Conservation (phyloP, 2,329 filamentous ascomycete genomes). For the Aspergillus tamarii region DNA sequence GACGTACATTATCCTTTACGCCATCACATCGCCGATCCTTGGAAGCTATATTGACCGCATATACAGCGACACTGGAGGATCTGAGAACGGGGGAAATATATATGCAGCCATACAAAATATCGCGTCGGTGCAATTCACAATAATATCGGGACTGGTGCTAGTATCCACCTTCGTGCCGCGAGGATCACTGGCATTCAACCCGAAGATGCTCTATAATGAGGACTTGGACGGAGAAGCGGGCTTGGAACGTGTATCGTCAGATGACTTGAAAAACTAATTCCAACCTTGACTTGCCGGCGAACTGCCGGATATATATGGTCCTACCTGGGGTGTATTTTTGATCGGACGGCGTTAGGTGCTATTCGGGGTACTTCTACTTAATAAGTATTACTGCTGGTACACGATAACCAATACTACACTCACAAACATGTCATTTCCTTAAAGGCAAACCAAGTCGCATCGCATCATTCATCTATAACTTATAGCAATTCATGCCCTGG, state of each 20-base stretch:
- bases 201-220: slow-evolving; percentile 16
- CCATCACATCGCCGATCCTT: slow-evolving; percentile 19
- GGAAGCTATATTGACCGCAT: slow-evolving; percentile 23
- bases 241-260: slow-evolving; percentile 12
- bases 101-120: slow-evolving; percentile 18
- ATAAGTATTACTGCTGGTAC: neutral
- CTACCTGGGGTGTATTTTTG: neutral
- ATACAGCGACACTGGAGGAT: slow-evolving; percentile 16
- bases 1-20: slow-evolving; percentile 19
- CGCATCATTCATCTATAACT: neutral
- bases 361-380: neutral
- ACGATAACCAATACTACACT: neutral
- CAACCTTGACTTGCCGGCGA: neutral
- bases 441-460: neutral
- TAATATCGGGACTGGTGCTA: slow-evolving; percentile 16
- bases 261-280: slow-evolving; percentile 6
- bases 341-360: neutral
- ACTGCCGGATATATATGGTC: neutral
- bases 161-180: slow-evolving; percentile 18
- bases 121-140: slow-evolving; percentile 17
- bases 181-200: slow-evolving; percentile 17
- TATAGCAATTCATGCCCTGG: neutral
- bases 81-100: slow-evolving; percentile 18
- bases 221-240: slow-evolving; percentile 15
- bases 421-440: neutral